These are phyloP conservation scores for Gossypium turneri DNA, from an alignment of 345 rosid species.

Conservation along the genomic window DNA sequence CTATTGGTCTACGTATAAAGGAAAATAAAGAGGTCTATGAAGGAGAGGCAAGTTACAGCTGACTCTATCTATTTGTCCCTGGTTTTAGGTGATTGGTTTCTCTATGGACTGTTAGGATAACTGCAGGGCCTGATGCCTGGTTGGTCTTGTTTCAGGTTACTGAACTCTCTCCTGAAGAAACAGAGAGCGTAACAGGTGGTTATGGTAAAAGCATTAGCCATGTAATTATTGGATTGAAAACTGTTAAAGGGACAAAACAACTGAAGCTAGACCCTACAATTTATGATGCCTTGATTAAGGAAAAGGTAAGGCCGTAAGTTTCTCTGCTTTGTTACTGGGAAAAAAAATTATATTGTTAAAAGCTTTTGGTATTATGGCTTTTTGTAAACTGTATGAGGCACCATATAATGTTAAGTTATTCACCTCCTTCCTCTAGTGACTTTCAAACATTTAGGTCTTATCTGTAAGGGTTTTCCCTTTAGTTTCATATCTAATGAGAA, in stretches of 20 bases:
- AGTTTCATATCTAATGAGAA: not conserved
- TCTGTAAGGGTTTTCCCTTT: not conserved
- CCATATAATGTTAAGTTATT: not conserved
- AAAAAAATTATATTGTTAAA: not conserved
- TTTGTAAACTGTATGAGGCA: not conserved
- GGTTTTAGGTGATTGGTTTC: conserved; percentile 10
- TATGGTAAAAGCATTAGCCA: conserved; percentile 98
- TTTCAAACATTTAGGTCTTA: not conserved
- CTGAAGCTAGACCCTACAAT: conserved; percentile 96
- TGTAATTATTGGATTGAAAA: conserved; percentile 86
- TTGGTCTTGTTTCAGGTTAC: conserved; percentile 55
- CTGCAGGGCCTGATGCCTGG: conserved; percentile 17
- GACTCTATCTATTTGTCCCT: conserved; percentile 1
- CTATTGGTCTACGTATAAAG: conserved; percentile 90
- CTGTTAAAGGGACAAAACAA: conserved; percentile 97
- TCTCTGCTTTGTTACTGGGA: conserved; percentile 6
- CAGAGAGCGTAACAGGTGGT: conserved; percentile 89
- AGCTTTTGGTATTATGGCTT: not conserved
- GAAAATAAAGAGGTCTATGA: conserved; percentile 98
- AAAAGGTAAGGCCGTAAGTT: conserved; percentile 53
- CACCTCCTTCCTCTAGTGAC: not conserved
- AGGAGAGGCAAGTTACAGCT: conserved; percentile 71
- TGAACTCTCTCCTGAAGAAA: conserved; percentile 94
- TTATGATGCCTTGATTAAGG: conserved; percentile 96
- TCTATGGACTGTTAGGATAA: conserved; percentile 3